Evolutionary conservation across 768 basidiomycete species (phyloP), one percentile per base, ranked within the genome.

Genomic region (Crepidotus variabilis): DNA sequence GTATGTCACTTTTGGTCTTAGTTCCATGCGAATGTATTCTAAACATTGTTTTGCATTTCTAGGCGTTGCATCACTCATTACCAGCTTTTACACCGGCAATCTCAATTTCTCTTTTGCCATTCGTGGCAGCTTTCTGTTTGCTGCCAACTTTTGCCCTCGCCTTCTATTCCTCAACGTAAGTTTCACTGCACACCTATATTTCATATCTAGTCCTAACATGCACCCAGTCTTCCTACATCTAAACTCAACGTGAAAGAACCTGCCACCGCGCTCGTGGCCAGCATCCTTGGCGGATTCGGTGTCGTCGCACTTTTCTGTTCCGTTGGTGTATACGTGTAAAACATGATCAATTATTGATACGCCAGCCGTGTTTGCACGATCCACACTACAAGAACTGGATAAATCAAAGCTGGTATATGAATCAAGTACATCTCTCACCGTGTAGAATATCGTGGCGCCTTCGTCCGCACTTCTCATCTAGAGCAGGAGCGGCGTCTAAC

Each of bases 391-490:
- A 60, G n/a, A 51, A 43, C 54, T 47, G 20, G 5, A 48, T 54
- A 56, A 61, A 54, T 61, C 51, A 61, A 54, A 48, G 35, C n/a
- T 22, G 24, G 47, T 22, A 23, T 20, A 35, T 28, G 16, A 34
- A 35, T 54, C 34, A 50, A 54, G 54, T 50, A 28, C 45, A 49
- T 50, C 59, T 78, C 89, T 58, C 67, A 94, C 94, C n/a, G 87
- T 92, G 71, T 95, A 97, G 69, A 96, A 87, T 64, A 95, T 86
- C 11, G 94, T 97, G 32, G 92, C 91, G 2, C 94, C 94, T 78
- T 96, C 94, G 71, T 96, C 94, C 36, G 92, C 94, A 61, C 92
- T 91, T 50, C 94, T 84, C 68, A 91, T 75, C 90, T 92, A 68
- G 39, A 50, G 33, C 35, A 46, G 32, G 7, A 9, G n/a, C 20